Conservation (phyloP, 2,329 filamentous ascomycete genomes). For the Aureobasidium sp. region DNA sequence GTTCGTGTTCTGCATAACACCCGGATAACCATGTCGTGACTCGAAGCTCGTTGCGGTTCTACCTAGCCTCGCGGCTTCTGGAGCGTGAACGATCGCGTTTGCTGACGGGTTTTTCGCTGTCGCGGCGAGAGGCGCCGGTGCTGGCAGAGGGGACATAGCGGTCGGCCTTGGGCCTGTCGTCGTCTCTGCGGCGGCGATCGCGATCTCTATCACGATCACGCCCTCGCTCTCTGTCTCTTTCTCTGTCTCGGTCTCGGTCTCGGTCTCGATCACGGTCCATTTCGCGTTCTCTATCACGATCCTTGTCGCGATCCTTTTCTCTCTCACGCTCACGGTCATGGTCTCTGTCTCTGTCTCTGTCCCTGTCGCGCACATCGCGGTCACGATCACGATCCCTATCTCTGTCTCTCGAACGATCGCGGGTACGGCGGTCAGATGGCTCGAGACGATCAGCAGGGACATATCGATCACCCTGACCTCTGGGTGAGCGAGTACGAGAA, state of each 20-base stretch:
- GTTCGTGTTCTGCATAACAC: not conserved
- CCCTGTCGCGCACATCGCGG: slow-evolving; percentile 12
- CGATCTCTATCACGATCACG: slow-evolving; percentile 26
- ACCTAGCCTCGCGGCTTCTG: slow-evolving; percentile 3
- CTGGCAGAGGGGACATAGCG: slow-evolving; percentile 6
- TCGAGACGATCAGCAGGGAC: slow-evolving; percentile 8
- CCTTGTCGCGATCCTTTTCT: slow-evolving; percentile 21
- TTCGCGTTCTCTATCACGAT: slow-evolving; percentile 25
- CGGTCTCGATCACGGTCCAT: slow-evolving; percentile 29
- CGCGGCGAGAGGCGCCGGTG: slow-evolving; percentile 1
- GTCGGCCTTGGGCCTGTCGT: not conserved
- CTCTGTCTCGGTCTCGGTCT: slow-evolving; percentile 31
- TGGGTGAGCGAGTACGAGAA: slow-evolving; percentile 12
- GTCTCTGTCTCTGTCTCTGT: slow-evolving; percentile 20
- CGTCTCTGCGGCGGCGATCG: slow-evolving; percentile 16
- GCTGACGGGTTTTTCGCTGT: slow-evolving; percentile 2
- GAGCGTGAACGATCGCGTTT: slow-evolving; percentile 8
- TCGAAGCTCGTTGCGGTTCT: not conserved
- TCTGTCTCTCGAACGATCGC: slow-evolving; percentile 18
- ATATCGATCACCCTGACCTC: slow-evolving; percentile 16
- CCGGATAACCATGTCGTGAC: not conserved
- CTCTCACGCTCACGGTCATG: slow-evolving; percentile 20
- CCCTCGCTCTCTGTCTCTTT: slow-evolving; percentile 30
- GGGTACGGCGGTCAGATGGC: slow-evolving; percentile 15
- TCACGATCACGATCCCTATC: slow-evolving; percentile 11